These are phyloP conservation scores for Lentinula edodes DNA, from an alignment of 768 basidiomycete species.

Conservation along the genomic window DNA sequence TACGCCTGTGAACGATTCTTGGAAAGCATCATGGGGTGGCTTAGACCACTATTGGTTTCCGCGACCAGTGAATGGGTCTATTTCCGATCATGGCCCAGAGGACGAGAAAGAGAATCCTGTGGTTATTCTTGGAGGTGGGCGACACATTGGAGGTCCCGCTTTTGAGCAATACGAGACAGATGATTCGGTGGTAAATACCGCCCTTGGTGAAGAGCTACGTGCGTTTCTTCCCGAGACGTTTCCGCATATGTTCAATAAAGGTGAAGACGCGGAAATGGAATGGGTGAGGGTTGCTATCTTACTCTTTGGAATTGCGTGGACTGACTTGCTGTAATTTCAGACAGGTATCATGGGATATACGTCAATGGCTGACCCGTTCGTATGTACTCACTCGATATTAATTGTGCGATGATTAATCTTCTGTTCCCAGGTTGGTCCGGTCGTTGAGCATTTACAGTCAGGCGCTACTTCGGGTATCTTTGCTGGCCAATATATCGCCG, in stretches of 20 bases:
- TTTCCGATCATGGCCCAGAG: constrained; percentile 12
- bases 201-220: constrained; percentile 44
- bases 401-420: constrained; percentile 14
- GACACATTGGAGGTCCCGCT: constrained; percentile 30
- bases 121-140: constrained; percentile 69
- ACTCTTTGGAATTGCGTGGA: not conserved
- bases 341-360: constrained; percentile 84
- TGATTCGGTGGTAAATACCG: constrained; percentile 47
- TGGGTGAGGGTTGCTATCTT: constrained; percentile 49
- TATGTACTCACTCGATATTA: constrained; percentile 27
- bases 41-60: constrained; percentile 78
- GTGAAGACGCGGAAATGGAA: constrained; percentile 60
- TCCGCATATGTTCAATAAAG: constrained; percentile 43
- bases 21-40: constrained; percentile 42
- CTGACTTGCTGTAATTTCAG: constrained; percentile 28
- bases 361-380: constrained; percentile 55
- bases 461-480: constrained; percentile 21
- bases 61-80: constrained; percentile 35
- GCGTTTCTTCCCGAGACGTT: constrained; percentile 57
- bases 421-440: constrained; percentile 52
- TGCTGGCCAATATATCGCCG: constrained; percentile 62
- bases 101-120: constrained; percentile 35
- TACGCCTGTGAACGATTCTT: constrained; percentile 32
- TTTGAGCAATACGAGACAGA: constrained; percentile 53
- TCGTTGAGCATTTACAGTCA: constrained; percentile 27